Conservation (phyloP, 2,329 filamentous ascomycete species). For the Huntiella decipiens region DNA sequence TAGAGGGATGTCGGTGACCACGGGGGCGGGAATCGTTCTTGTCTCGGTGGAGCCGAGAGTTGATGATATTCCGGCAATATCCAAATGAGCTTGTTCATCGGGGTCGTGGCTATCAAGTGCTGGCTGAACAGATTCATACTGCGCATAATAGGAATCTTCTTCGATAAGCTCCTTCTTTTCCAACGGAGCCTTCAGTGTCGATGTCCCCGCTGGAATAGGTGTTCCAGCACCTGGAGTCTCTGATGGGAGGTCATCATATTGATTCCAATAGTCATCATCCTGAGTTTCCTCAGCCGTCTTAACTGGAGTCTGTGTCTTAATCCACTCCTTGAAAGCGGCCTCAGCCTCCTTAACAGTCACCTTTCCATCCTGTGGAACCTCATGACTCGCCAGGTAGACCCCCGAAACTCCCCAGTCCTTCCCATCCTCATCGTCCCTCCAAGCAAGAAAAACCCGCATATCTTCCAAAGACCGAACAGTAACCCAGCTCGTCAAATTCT, state of each 20-base stretch:
- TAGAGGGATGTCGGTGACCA: no score
- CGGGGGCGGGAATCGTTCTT: no score
- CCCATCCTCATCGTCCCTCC: slow-evolving; percentile 43
- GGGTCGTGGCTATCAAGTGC: slow-evolving; percentile 67
- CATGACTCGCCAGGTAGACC: slow-evolving; percentile 8
- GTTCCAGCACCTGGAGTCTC: slow-evolving; percentile 44
- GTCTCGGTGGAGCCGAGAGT: no score
- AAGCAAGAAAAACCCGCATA: slow-evolving; percentile 42
- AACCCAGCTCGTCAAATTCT: slow-evolving; percentile 54
- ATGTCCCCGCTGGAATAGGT: slow-evolving; percentile 23
- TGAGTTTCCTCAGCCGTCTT: slow-evolving; percentile 16
- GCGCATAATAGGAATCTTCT: slow-evolving; percentile 57
- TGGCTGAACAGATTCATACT: slow-evolving; percentile 61
- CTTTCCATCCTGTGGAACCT: not conserved
- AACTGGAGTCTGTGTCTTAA: not conserved
- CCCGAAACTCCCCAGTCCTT: slow-evolving; percentile 58
- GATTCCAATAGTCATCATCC: slow-evolving; percentile 31
- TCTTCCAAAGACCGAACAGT: slow-evolving; percentile 22
- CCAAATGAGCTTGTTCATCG: slow-evolving; percentile 31
- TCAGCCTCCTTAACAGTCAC: slow-evolving; percentile 15
- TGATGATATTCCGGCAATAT: slow-evolving; percentile 19
- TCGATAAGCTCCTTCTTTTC: slow-evolving; percentile 19
- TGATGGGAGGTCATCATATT: slow-evolving; percentile 20
- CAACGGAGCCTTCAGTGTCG: not conserved
- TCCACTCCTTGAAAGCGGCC: not conserved